These are phyloP conservation scores for Hygrophoropsis aurantiaca DNA, from an alignment of 768 basidiomycete species.

Conservation along the genomic window DNA sequence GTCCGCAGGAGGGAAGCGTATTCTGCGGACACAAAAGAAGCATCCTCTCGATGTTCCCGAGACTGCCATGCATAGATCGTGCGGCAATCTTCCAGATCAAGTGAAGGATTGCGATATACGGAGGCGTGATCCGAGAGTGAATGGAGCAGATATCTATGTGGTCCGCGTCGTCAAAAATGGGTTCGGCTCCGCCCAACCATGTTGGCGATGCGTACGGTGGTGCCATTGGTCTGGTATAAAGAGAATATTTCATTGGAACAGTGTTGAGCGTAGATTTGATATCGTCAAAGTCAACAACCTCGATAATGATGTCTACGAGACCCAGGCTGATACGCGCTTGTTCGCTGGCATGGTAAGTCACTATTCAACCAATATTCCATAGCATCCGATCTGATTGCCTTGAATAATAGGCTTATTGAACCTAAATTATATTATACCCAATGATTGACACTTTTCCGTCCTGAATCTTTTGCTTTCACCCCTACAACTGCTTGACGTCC, in stretches of 20 bases:
- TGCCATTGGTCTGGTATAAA: conserved; percentile 58
- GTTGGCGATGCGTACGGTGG: conserved; percentile 58
- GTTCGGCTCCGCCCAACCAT: conserved; percentile 51
- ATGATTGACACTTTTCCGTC: background rate
- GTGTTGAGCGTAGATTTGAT: conserved; percentile 32
- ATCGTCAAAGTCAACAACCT: conserved; percentile 48
- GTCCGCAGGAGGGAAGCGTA: no score
- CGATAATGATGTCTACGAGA: conserved; percentile 41
- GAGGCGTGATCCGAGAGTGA: conserved; percentile 40
- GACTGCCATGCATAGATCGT: no score
- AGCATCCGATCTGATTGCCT: background rate
- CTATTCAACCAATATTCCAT: background rate
- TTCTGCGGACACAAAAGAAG: no score
- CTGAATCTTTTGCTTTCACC: background rate
- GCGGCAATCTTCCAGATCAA: conserved; percentile 3
- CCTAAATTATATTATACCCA: background rate
- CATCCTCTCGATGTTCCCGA: no score
- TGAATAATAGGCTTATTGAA: background rate
- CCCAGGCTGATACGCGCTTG: conserved; percentile 43
- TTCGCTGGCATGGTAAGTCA: conserved; percentile 44
- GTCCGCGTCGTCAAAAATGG: conserved; percentile 49
- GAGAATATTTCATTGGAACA: conserved; percentile 55
- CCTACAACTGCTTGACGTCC: conserved; percentile 4
- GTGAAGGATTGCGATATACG: conserved; percentile 33
- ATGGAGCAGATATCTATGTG: conserved; percentile 57